A percentile compares a stretch with the other conserved stretches of the same genome.
Evolutionary conservation across 805 yeast species (phyloP).

Genomic region (Yarrowia yakushimensis): DNA sequence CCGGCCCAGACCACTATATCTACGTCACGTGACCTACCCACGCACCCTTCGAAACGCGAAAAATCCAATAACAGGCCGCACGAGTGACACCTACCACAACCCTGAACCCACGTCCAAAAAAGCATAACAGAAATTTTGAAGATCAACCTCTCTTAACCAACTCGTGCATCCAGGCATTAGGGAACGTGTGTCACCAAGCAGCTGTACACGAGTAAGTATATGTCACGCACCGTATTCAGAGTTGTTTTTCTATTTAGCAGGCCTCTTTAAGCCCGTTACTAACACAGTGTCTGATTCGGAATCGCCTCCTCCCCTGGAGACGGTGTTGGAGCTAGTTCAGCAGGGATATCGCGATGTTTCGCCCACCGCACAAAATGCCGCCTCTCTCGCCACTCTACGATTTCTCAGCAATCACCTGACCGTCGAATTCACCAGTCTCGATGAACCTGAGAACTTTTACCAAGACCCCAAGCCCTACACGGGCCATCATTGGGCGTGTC

Average conservation of each 20-base stretch:
- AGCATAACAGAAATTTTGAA: neutral
- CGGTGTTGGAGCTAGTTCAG: constrained; percentile 15
- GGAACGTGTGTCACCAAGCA: neutral
- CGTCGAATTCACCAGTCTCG: neutral
- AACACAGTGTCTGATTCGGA: constrained; percentile 15
- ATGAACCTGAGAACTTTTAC: constrained; percentile 1
- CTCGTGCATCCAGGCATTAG: constrained; percentile 2
- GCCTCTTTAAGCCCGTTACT: neutral
- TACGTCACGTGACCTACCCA: no score
- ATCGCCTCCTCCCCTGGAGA: constrained; percentile 16
- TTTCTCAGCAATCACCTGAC: constrained; percentile 2
- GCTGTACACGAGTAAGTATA: constrained; percentile 22
- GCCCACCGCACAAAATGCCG: constrained; percentile 4
- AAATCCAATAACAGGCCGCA: neutral
- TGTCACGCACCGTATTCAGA: neutral
- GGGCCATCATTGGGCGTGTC: constrained; percentile 19
- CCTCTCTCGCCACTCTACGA: constrained; percentile 8
- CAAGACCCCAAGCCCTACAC: constrained; percentile 10
- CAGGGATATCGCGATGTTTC: constrained; percentile 14
- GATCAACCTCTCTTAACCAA: neutral
- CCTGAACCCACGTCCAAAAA: neutral
- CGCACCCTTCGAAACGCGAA: no score
- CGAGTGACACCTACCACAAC: constrained; percentile 9
- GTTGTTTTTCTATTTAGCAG: neutral
- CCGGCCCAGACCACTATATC: no score